Evolutionary conservation across 2,329 filamentous ascomycete genomes (phyloP), one percentile per base, ranked within the genome.

Genomic region (Polytolypa hystricis): DNA sequence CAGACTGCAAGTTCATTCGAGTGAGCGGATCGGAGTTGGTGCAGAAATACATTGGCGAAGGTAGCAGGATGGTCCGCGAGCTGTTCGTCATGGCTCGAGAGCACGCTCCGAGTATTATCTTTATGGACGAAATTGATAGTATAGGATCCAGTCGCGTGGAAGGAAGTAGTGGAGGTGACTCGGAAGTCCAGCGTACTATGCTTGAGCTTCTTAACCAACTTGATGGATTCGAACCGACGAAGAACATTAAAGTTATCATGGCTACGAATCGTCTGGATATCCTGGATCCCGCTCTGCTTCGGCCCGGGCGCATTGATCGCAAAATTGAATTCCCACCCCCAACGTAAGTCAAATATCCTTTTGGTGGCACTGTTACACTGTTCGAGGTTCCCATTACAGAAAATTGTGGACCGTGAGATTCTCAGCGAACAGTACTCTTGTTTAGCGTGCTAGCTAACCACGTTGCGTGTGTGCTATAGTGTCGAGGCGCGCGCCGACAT

Each of bases 191-290:
- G 67, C 81, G 91, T 54, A 98, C 91, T 32, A 98, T 98, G 91
- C 67, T 98, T 65, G 91, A 98, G 63, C 71, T 98, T 42, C 77
- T 98, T 47, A 98, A 98, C 68, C 91, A 98, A 70, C 76, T 98
- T 42, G 91, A 98, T 58, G 91, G 91, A 34, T 98, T 98, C 64
- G 91, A 96, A 65, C 91, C 91, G 4, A 96, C 89, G 31, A 98
- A 98, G 71, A 96, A 96, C 66, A 98, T 98, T 77, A 98, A 98
- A 66, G 85, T 98, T 61, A 93, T 98, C 67, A 98, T 98, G 89
- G 91, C 91, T 37, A 98, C 91, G 33, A 98, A 98, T 65, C 84
- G 91, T 58, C 75, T 98, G 46, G 91, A 98, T 54, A 96, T 98
- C 46, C 76, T 98, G 31, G 91, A 98, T 60, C 91, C 91, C 2